phyloP scores from a whole-genome alignment of 768 basidiomycete species.

The Boletus sp. region DNA sequence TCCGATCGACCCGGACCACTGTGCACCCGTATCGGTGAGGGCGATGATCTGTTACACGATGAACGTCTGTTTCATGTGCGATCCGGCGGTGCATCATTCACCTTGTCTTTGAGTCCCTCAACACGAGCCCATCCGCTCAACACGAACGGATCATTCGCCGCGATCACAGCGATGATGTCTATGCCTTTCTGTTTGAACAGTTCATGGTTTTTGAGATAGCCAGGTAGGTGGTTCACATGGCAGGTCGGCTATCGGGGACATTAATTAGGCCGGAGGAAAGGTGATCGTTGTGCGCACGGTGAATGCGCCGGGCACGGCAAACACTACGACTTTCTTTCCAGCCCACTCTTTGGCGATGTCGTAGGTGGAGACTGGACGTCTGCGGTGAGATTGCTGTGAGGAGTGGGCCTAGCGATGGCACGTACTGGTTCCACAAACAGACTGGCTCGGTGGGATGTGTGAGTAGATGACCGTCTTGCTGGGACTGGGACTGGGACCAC shows the following conservation, averaged over 20 bases:
- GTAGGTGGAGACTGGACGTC: constrained; percentile 45
- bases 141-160: constrained; percentile 60
- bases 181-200: constrained; percentile 53
- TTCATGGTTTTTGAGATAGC: constrained; percentile 43
- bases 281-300: constrained; percentile 46
- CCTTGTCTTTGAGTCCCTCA: constrained; percentile 66
- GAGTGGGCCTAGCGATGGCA: constrained; percentile 1
- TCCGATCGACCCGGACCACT: constrained; percentile 56
- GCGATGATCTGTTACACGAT: constrained; percentile 46
- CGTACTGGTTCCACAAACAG: constrained; percentile 65
- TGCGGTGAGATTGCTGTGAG: neutral
- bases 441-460: constrained; percentile 30
- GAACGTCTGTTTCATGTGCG: neutral
- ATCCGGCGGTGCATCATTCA: constrained; percentile 31
- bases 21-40: constrained; percentile 51
- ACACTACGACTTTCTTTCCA: constrained; percentile 77
- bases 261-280: neutral
- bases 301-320: constrained; percentile 80
- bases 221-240: constrained; percentile 43
- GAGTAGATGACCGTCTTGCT: constrained; percentile 2
- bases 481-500: constrained; percentile 21
- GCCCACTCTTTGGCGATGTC: constrained; percentile 61
- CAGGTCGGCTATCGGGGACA: constrained; percentile 35
- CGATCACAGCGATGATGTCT: constrained; percentile 49
- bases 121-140: constrained; percentile 60